Evolutionary conservation across 1,284 basidiomycete genomes (phyloP).

Genomic region (Pyrrhoderma lamaoense): DNA sequence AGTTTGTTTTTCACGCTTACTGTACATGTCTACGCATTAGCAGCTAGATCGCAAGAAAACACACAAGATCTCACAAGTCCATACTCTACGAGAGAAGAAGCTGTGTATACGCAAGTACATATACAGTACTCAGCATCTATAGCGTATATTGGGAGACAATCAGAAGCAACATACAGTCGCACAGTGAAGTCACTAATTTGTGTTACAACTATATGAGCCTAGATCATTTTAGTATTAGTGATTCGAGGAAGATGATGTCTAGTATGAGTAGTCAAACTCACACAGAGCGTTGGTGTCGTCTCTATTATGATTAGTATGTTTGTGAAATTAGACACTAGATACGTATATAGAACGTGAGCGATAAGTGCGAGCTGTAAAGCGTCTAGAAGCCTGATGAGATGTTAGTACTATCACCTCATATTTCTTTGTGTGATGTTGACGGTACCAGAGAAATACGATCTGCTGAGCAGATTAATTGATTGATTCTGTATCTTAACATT

Average conservation of each 20-base stretch:
- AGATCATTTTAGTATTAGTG: not conserved
- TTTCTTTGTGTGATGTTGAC: not conserved
- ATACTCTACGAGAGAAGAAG: slow-evolving; percentile 9
- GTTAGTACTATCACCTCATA: not conserved
- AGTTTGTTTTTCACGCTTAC: slow-evolving; percentile 14
- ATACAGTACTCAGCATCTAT: not conserved
- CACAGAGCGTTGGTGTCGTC: slow-evolving; percentile 12
- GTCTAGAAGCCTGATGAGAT: slow-evolving; percentile 11
- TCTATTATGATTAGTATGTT: slow-evolving; percentile 4
- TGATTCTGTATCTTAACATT: not conserved
- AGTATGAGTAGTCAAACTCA: not conserved
- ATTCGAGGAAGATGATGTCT: not conserved
- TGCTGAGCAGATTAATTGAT: not conserved
- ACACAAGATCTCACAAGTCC: slow-evolving; percentile 2
- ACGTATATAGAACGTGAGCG: slow-evolving; percentile 10
- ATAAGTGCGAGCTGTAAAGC: slow-evolving; percentile 14
- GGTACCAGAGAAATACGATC: slow-evolving; percentile 10
- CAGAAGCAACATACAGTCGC: not conserved
- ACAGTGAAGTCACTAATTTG: not conserved
- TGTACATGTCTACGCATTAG: no score
- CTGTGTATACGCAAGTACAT: not conserved
- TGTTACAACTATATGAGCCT: not conserved
- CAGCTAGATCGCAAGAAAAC: no score
- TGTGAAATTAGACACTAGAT: slow-evolving; percentile 13
- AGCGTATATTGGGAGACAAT: not conserved